Evolutionary conservation across 2,329 filamentous ascomycete genomes (phyloP).

Genomic region (Pochonia chlamydosporia): DNA sequence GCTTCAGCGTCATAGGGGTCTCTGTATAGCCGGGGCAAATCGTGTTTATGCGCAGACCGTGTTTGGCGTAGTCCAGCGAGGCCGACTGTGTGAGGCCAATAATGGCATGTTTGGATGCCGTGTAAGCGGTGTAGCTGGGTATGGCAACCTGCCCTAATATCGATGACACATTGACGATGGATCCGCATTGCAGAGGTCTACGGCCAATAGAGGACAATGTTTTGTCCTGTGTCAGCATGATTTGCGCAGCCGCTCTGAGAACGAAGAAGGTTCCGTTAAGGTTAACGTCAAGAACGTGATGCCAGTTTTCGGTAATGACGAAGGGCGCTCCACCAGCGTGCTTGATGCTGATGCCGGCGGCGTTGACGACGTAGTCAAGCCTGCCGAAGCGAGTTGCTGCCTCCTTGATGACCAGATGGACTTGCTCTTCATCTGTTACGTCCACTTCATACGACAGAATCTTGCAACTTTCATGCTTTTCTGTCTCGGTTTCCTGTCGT

Average conservation of each 20-base stretch:
- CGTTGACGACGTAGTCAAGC: constrained; percentile 35
- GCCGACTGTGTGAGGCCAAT: constrained; percentile 49
- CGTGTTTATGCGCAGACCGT: constrained; percentile 53
- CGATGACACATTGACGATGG: constrained; percentile 49
- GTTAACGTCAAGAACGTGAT: constrained; percentile 35
- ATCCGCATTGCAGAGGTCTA: constrained; percentile 28
- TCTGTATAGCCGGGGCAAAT: constrained; percentile 50
- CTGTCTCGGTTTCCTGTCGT: neutral
- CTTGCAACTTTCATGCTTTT: neutral
- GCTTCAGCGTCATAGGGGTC: constrained; percentile 31
- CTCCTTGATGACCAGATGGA: constrained; percentile 15
- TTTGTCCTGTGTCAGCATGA: constrained; percentile 38
- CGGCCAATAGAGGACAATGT: constrained; percentile 29
- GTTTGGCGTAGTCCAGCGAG: constrained; percentile 43
- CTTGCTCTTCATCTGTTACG: constrained; percentile 22
- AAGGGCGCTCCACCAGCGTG: constrained; percentile 30
- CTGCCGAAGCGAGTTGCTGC: constrained; percentile 26
- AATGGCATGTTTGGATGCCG: constrained; percentile 47
- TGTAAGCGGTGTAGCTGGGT: constrained; percentile 36
- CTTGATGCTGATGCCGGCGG: constrained; percentile 32
- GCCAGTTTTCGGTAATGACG: constrained; percentile 30
- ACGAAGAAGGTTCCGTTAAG: constrained; percentile 36
- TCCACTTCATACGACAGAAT: constrained; percentile 13
- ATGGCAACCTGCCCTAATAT: constrained; percentile 44
- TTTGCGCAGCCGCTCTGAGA: constrained; percentile 29